Conservation (phyloP, 2,329 filamentous ascomycete species). For the Lachnellula subtilissima region DNA sequence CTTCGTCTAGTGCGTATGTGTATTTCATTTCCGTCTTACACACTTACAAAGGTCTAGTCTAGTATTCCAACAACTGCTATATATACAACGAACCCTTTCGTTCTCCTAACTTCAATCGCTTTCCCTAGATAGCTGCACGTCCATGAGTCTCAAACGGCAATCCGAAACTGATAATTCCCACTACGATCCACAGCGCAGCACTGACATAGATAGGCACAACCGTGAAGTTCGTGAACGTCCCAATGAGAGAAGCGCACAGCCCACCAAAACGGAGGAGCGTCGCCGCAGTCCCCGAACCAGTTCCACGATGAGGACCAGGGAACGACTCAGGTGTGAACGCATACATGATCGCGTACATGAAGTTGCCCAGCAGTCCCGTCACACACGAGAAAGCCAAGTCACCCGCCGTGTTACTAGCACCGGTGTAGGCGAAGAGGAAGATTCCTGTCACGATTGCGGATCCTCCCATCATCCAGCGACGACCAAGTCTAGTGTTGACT, state of each 20-base stretch:
- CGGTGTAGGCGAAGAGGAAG: conserved; percentile 22
- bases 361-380: conserved; percentile 15
- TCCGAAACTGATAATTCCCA: conserved; percentile 38
- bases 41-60: too few relatives aligned
- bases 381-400: conserved; percentile 26
- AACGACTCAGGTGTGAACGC: conserved; percentile 54
- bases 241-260: conserved; percentile 39
- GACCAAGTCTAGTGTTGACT: conserved; percentile 8
- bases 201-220: conserved; percentile 41
- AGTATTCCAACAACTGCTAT: too few relatives aligned
- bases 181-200: conserved; percentile 41
- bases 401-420: conserved; percentile 14
- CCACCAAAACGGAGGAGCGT: conserved; percentile 37
- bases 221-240: conserved; percentile 39
- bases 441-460: conserved; percentile 17
- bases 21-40: too few relatives aligned
- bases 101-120: neutral
- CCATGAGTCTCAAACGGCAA: conserved; percentile 43
- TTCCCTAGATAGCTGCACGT: neutral
- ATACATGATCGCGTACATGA: conserved; percentile 35
- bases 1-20: too few relatives aligned
- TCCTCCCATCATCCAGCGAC: conserved; percentile 7
- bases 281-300: conserved; percentile 44
- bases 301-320: conserved; percentile 49
- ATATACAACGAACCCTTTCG: too few relatives aligned